Conservation (phyloP, 805 yeast species). For the Candida anglica region DNA sequence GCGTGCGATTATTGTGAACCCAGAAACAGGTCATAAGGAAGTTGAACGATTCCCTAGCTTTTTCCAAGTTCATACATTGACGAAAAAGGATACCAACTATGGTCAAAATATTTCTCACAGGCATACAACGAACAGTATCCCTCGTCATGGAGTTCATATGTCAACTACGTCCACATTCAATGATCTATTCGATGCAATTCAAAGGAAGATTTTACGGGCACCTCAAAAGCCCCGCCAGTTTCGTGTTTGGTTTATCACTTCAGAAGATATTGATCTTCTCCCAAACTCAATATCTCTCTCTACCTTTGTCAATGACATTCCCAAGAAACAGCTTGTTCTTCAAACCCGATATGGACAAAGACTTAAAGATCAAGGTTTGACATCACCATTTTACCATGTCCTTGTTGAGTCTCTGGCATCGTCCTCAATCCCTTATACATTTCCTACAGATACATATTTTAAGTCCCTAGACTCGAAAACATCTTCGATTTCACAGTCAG, state of each 20-base stretch:
- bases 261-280: slow-evolving; percentile 16
- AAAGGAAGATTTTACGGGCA: slow-evolving; percentile 16
- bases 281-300: slow-evolving; percentile 19
- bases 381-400: slow-evolving; percentile 18
- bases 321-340: slow-evolving; percentile 23
- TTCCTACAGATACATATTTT: slow-evolving; percentile 20
- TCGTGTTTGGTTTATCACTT: slow-evolving; percentile 36
- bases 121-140: neutral
- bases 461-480: slow-evolving; percentile 8
- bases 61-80: slow-evolving; percentile 30
- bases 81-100: slow-evolving; percentile 12
- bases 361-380: slow-evolving; percentile 28
- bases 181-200: slow-evolving; percentile 25
- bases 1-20: slow-evolving; percentile 23
- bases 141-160: slow-evolving; percentile 13
- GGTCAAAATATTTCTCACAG: slow-evolving; percentile 1
- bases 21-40: slow-evolving; percentile 19
- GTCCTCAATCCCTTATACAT: slow-evolving; percentile 14
- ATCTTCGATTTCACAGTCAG: slow-evolving; percentile 8
- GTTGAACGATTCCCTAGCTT: slow-evolving; percentile 35
- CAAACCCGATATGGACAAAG: slow-evolving; percentile 17
- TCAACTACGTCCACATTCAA: slow-evolving; percentile 33
- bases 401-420: slow-evolving; percentile 18
- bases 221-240: slow-evolving; percentile 12
- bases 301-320: slow-evolving; percentile 24